A percentile compares a stretch with the other conserved stretches of the same genome.
Evolutionary conservation across 305 asterid species (phyloP).

Genomic region (Fraxinus floribunda): DNA sequence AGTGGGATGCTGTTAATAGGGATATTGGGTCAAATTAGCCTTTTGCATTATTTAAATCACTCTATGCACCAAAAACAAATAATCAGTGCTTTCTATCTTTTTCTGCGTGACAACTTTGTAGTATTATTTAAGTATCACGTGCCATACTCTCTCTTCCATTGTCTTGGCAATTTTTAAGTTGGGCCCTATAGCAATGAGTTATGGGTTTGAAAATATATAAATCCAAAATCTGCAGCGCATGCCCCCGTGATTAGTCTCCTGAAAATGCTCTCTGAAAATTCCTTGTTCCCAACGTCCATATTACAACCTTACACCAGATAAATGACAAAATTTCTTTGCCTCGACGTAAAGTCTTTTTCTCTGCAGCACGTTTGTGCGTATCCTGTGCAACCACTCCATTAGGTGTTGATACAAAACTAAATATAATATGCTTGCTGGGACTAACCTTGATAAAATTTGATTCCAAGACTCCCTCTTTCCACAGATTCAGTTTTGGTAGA

Average conservation of each 20-base stretch:
- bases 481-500: not conserved
- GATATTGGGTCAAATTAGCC: conserved; percentile 26
- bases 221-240: conserved; percentile 19
- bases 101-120: conserved; percentile 38
- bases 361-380: conserved; percentile 4
- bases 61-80: not conserved
- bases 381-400: conserved; percentile 1
- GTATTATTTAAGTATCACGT: conserved; percentile 26
- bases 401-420: not conserved
- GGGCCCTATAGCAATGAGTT: not conserved
- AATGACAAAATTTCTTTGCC: conserved; percentile 26
- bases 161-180: conserved; percentile 20
- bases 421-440: not conserved
- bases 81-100: conserved; percentile 24
- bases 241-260: conserved; percentile 30
- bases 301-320: conserved; percentile 32
- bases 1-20: conserved; percentile 21
- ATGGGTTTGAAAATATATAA: not conserved
- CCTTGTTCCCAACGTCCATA: conserved; percentile 21
- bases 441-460: not conserved
- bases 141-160: conserved; percentile 19
- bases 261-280: conserved; percentile 31
- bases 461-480: not conserved
- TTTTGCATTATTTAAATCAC: conserved; percentile 17
- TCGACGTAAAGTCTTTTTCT: not conserved